Conservation (phyloP, 2,329 filamentous ascomycete species). For the Akanthomyces uredinophilus region DNA sequence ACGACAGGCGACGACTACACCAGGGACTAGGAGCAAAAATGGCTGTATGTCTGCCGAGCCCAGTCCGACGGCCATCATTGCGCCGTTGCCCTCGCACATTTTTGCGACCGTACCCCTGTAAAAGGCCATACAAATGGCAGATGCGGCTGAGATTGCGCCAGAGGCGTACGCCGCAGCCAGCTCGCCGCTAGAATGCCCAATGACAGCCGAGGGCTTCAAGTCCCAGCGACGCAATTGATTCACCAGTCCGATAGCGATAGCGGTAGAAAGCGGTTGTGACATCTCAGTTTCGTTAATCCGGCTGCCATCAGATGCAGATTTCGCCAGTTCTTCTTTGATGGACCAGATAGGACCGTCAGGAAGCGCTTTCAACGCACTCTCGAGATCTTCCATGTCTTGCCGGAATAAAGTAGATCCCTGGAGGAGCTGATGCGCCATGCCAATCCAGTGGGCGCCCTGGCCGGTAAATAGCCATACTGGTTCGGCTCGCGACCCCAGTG, state of each 20-base stretch:
- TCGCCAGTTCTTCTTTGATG: not conserved
- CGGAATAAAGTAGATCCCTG: not conserved
- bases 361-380: not conserved
- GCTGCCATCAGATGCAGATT: not conserved
- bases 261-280: not conserved
- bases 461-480: not conserved
- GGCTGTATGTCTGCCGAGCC: no score
- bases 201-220: not conserved
- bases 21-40: not conserved
- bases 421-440: not conserved
- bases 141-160: not conserved
- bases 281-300: not conserved
- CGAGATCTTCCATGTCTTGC: not conserved
- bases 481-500: no score
- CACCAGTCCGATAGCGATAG: not conserved
- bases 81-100: not conserved
- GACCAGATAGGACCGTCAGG: no score
- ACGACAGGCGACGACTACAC: not conserved
- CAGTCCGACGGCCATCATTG: not conserved
- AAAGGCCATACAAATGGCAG: not conserved
- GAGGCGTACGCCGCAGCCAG: not conserved
- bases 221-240: not conserved
- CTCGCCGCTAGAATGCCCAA: not conserved
- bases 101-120: not conserved
- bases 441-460: not conserved